phyloP scores from a whole-genome alignment of 225 moss, liverwort and hornwort species.

The Pleurozium schreberi region DNA sequence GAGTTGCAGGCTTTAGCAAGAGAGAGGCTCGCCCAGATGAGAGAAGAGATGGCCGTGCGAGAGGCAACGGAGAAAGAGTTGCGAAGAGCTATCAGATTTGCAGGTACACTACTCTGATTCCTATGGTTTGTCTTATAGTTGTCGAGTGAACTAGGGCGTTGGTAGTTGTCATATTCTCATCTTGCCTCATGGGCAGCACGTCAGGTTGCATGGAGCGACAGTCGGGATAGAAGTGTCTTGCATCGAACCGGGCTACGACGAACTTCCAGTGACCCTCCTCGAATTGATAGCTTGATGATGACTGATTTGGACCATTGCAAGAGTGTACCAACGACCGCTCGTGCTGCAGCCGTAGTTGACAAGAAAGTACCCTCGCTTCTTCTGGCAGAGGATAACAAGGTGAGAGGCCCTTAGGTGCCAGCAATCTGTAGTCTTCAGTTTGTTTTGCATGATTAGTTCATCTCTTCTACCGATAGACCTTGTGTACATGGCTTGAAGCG shows the following conservation, averaged over 20 bases:
- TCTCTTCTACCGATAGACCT: background rate
- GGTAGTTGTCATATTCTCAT: slow-evolving; percentile 16
- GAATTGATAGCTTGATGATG: slow-evolving; percentile 37
- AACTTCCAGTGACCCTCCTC: slow-evolving; percentile 41
- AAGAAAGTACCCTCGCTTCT: slow-evolving; percentile 34
- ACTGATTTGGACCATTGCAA: slow-evolving; percentile 26
- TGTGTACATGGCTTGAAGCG: background rate
- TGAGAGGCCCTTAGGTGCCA: background rate
- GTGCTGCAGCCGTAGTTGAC: background rate
- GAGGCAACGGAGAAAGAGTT: slow-evolving; percentile 53
- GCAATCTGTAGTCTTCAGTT: background rate
- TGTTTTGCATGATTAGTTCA: background rate
- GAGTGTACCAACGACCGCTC: background rate
- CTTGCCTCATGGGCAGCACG: slow-evolving; percentile 25
- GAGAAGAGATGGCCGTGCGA: slow-evolving; percentile 41
- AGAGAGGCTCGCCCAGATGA: slow-evolving; percentile 51
- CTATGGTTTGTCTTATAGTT: background rate
- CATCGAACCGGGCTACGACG: slow-evolving; percentile 25
- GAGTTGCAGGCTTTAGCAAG: slow-evolving; percentile 38
- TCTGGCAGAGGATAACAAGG: slow-evolving; percentile 51
- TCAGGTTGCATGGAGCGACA: slow-evolving; percentile 26
- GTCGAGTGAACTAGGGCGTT: slow-evolving; percentile 4
- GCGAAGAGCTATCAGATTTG: slow-evolving; percentile 34
- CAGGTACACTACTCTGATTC: slow-evolving; percentile 23
- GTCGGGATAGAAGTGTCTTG: background rate